These are phyloP conservation scores for Eimeria acervulina DNA, from an alignment of 169 alveolate genomes.

Conservation along the genomic window DNA sequence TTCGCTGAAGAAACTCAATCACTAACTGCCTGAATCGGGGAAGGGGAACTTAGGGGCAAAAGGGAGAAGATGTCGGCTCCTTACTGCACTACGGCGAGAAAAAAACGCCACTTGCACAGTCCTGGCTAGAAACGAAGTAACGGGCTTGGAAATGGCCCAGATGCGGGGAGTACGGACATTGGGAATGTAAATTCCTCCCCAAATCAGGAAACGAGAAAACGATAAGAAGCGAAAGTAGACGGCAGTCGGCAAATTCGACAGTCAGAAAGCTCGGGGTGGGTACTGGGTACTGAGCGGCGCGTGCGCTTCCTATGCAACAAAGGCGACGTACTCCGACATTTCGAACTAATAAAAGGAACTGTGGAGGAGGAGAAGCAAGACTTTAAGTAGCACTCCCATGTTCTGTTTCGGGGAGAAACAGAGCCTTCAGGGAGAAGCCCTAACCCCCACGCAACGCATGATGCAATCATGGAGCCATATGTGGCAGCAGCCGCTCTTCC, in stretches of 20 bases:
- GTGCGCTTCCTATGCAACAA: neutral
- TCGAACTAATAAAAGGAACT: neutral
- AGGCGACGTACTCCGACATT: neutral
- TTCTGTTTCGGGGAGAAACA: neutral
- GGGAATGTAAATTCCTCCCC: neutral
- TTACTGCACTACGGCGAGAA: neutral
- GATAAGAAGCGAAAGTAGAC: neutral
- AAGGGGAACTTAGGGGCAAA: neutral
- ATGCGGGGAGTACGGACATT: neutral
- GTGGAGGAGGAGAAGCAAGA: neutral
- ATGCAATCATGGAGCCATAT: neutral
- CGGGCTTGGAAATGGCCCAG: neutral
- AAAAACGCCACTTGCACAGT: neutral
- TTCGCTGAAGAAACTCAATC: neutral
- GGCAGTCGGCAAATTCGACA: neutral
- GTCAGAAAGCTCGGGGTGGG: neutral
- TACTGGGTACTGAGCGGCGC: neutral
- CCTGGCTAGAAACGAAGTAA: neutral
- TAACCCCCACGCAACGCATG: neutral
- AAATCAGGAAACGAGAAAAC: neutral
- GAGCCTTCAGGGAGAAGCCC: neutral
- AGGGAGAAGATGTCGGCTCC: neutral
- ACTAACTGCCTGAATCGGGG: neutral
- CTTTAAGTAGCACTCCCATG: neutral
- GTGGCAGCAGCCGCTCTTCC: neutral